Evolutionary conservation across 768 basidiomycete species (phyloP), one percentile per base, ranked within the genome.

Genomic region (Plicaturopsis crispa): DNA sequence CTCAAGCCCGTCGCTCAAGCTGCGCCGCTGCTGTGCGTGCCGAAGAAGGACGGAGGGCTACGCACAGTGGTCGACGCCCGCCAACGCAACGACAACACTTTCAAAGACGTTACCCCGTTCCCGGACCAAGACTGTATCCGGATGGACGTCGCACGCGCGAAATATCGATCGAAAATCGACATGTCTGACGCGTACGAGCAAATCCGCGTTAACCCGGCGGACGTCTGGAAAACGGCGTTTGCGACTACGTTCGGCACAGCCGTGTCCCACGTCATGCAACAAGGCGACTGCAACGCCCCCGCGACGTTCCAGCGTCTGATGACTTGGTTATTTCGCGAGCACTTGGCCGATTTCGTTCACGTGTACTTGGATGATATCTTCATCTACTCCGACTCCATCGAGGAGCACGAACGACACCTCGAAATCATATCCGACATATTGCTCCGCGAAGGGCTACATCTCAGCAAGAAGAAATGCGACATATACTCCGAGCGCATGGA

Each of bases 311-410:
- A 75, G 38, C 26, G 57, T 0, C 43, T 73, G 0, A 70, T 72
- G 62, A 69, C 55, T 0, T 20, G 41, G 2, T 55, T 71, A n/a
- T 68, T 74, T 33, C 41, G 53, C 1, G 55, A 65, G 1, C 35
- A 48, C 13, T 60, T 73, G 3, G 64, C 66, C 0, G 17, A 30
- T 6, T 69, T 64, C 39, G 22, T 71, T 6, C 60, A 71, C 32
- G 55, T 65, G 2, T 72, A 70, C 39, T 45, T 72, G 1, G 68
- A 73, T 40, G 63, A 72, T 44, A 58, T 72, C 3, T 62, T 70
- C 31, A 49, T 70, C 0, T 70, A 44, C 42, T 62, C 59, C 0
- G 41, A 61, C 12, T 47, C 56, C 0, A 43, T 66, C 3, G 58
- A 60, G 16, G 67, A 68, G 1, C 68, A 72, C 35, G 48, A 59